Percentiles rank a stretch among this genome's conserved stretches.
These are phyloP conservation scores for Trypanosoma platydactyli DNA, from an alignment of 208 protist species.

Conservation along the genomic window DNA sequence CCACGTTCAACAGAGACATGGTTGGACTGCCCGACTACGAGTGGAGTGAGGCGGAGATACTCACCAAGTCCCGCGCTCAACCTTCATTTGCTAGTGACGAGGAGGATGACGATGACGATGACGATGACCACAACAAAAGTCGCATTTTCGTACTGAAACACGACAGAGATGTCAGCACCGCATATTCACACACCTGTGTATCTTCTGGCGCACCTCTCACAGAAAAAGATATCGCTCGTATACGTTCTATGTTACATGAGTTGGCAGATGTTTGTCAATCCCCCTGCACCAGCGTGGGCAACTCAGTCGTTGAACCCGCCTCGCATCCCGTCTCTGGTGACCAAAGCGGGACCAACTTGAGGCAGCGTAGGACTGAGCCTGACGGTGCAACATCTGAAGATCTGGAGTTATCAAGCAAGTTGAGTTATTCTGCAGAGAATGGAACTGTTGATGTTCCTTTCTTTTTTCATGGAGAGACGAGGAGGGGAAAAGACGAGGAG, in stretches of 20 bases:
- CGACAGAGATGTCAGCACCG: constrained; percentile 17
- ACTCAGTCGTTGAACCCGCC: too few species aligned
- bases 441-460: not conserved
- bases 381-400: not conserved
- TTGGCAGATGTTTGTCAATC: too few species aligned
- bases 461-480: not conserved
- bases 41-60: constrained; percentile 19
- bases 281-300: too few species aligned
- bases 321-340: too few species aligned
- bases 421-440: not conserved
- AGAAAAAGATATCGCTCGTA: constrained; percentile 3
- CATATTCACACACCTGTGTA: not conserved
- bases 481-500: not conserved
- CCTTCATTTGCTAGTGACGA: too few species aligned
- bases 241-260: not conserved
- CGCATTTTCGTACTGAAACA: constrained; percentile 5
- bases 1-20: not conserved
- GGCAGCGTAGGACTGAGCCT: not conserved
- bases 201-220: not conserved
- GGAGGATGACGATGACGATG: too few species aligned
- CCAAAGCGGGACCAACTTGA: too few species aligned
- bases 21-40: constrained; percentile 19
- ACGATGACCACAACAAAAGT: not conserved
- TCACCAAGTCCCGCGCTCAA: not conserved
- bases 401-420: not conserved